Evolutionary conservation across 768 basidiomycete genomes (phyloP), one percentile per base, ranked within the genome.

Genomic region (Candolleomyces aberdarensis): DNA sequence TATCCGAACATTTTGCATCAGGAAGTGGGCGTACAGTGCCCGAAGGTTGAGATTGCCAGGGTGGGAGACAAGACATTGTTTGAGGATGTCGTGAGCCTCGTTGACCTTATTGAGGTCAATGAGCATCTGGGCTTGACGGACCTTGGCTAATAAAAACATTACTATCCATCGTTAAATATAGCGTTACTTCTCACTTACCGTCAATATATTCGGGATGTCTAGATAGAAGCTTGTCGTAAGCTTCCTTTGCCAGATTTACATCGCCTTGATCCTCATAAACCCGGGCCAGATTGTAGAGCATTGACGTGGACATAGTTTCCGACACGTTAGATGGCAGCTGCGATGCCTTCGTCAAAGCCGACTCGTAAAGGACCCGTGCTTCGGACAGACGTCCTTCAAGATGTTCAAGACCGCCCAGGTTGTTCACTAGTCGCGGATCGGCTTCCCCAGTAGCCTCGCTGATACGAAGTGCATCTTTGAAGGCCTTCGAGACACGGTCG

Each of bases 121-220:
- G 0, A 89, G 80, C 83, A 98, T 88, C 17, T 90, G 84, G 0
- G 96, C 92, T 63, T 92, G 89, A 26, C 96, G 89, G 48, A 96
- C 85, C 78, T 98, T 98, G 64, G 96, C 96, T 98, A 67, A 47
- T 40, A 46, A 20, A 3, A 15, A 29, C n/a, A 51, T 47, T 19
- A 46, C 46, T 61, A 48, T 44, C 50, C 61, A 9, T 53, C 43
- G 19, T 39, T n/a, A 14, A 57, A 40, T 41, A 47, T 31, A 7
- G 20, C 7, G 44, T 31, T 56, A 50, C n/a, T 36, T 41, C 54
- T 57, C 39, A 77, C 89, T 51, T 65, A 96, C 96, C 96, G 70
- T 98, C 96, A 22, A 95, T 84, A 70, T 96, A 98, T 75, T 98
- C 97, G 1, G 96, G 94, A 78, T 98, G 96, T 57, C 90, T 82